Percentiles rank a stretch among this genome's conserved stretches.
Evolutionary conservation across 2,329 filamentous ascomycete species (phyloP).

Genomic region (Plenodomus tracheiphilus): DNA sequence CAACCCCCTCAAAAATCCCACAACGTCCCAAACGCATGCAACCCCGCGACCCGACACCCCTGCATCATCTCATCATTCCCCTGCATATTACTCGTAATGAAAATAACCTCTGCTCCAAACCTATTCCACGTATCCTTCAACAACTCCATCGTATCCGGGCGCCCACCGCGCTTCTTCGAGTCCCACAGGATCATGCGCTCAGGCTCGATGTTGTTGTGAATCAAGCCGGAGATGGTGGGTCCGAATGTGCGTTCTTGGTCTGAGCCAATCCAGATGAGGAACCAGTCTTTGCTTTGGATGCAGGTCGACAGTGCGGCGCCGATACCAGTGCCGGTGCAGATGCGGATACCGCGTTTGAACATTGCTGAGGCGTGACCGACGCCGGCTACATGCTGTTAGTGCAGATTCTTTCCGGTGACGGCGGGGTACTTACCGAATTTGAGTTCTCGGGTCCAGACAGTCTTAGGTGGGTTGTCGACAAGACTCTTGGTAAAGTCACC

Average conservation of each 20-base stretch:
- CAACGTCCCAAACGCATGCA: conserved; percentile 42
- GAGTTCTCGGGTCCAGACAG: conserved; percentile 39
- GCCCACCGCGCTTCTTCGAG: conserved; percentile 39
- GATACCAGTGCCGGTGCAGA: conserved; percentile 43
- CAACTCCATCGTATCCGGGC: conserved; percentile 38
- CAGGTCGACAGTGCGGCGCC: conserved; percentile 41
- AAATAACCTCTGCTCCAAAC: conserved; percentile 41
- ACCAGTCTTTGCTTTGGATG: conserved; percentile 42
- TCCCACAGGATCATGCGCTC: conserved; percentile 45
- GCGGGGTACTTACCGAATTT: conserved; percentile 36
- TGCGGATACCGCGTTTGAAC: conserved; percentile 41
- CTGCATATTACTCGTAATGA: conserved; percentile 42
- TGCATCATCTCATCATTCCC: conserved; percentile 46
- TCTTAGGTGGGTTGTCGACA: conserved; percentile 37
- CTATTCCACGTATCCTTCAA: conserved; percentile 39
- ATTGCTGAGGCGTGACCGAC: conserved; percentile 41
- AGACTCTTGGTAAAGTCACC: conserved; percentile 42
- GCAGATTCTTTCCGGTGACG: not conserved
- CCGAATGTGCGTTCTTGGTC: conserved; percentile 42
- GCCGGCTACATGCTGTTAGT: conserved; percentile 31
- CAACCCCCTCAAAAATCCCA: conserved; percentile 40
- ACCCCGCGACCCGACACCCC: conserved; percentile 33
- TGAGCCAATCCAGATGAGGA: conserved; percentile 44
- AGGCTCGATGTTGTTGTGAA: conserved; percentile 38
- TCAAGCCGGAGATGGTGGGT: conserved; percentile 37